Base-by-base conservation (phyloP, 805 yeast species). In the Candida suzukii region DNA sequence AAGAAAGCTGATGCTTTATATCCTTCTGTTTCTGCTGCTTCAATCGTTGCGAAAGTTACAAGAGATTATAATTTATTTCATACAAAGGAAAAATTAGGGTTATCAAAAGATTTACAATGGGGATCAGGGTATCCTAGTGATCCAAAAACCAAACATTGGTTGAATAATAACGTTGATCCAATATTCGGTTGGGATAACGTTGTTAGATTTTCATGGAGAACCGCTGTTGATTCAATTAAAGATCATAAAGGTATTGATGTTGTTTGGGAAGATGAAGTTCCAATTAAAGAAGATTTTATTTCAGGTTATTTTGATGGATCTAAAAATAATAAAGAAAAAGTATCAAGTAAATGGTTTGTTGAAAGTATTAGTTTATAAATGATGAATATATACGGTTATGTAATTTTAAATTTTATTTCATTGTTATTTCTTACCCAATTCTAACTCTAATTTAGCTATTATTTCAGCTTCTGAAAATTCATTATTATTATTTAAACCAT, bases 61-160 rank as follows among this genome's bases (percentile, higher is more conserved):
- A 74, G 99, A 55, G 99, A 93, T 58, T 47, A 56, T 28, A 52
- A 48, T 43, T 45, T 58, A 39, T 32, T 44, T 21, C 49, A 49
- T 35, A 53, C 44, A 38, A 47, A 46, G 45, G 14, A 60, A 55
- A 30, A 4, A n/a, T 14, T 26, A 17, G 32, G 31, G 10, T 7
- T 18, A 4, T 4, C 18, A 3, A 7, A 20, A 6, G 50, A 68
- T 11, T 56, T 50, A 40, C 66, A 61, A 25, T 78, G 80, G 64
- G 99, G 99, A 2, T 85, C 95, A 0, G 99, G 99, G 1, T 93
- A 93, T 59, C 98, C 99, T 0, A 76, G 90, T 3, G 99, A 93
- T 60, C 95, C 96, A 3, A 76, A 77, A 46, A 91, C 99, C 0
- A 71, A 74, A n/a, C 52, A 52, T 29, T 93, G 96, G 96, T 64